A percentile compares a stretch with the other conserved stretches of the same genome.
These are phyloP conservation scores for Pseudocohnilembus persalinus DNA, from an alignment of 169 alveolate genomes.

Conservation along the genomic window DNA sequence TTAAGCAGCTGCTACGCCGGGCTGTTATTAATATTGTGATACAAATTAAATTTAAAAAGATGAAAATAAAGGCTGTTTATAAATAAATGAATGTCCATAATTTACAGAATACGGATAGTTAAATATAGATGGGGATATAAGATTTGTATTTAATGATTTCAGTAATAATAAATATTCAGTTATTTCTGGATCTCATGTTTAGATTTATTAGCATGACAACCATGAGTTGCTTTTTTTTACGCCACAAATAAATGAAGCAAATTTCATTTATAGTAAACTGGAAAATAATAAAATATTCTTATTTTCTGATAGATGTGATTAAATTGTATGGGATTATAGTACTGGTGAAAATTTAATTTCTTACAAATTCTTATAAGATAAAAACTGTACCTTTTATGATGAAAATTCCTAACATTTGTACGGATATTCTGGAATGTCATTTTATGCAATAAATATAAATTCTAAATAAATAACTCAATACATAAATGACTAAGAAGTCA, in stretches of 20 bases:
- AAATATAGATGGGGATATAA: not conserved
- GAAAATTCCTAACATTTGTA: not conserved
- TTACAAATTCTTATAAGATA: not conserved
- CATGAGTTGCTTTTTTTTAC: not conserved
- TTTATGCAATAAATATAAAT: not conserved
- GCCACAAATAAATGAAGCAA: not conserved
- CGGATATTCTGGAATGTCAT: not conserved
- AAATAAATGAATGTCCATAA: not conserved
- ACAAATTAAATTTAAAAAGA: not conserved
- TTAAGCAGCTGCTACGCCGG: not conserved
- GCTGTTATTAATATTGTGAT: not conserved
- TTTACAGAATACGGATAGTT: not conserved
- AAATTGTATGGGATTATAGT: not conserved
- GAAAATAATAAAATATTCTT: no score
- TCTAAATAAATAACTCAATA: no score
- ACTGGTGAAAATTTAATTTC: not conserved
- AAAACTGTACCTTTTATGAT: not conserved
- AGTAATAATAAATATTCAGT: not conserved
- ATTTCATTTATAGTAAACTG: not conserved
- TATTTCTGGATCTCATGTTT: not conserved
- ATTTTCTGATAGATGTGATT: not conserved
- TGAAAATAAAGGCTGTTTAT: not conserved
- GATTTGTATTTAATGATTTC: not conserved
- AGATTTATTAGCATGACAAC: not conserved
- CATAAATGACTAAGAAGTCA: no score